Evolutionary conservation across 2,329 filamentous ascomycete species (phyloP).

Genomic region (Huntiella bhutanensis): DNA sequence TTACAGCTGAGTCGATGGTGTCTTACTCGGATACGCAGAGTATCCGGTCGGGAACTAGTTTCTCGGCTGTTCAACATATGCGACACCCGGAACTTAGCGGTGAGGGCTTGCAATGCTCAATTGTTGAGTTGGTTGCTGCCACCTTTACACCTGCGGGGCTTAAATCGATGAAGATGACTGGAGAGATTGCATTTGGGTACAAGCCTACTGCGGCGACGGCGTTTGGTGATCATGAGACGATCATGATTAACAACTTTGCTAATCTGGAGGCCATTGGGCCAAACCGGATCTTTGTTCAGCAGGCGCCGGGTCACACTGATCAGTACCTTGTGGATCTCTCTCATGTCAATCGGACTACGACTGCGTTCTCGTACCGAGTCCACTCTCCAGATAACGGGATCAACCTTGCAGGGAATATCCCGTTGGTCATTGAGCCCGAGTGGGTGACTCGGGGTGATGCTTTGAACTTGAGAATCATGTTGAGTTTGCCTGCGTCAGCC

Average conservation of each 20-base stretch:
- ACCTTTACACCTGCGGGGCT: slow-evolving; percentile 58
- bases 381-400: slow-evolving; percentile 44
- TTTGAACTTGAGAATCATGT: slow-evolving; percentile 57
- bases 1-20: slow-evolving; percentile 39
- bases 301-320: slow-evolving; percentile 44
- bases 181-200: slow-evolving; percentile 77
- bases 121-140: slow-evolving; percentile 81
- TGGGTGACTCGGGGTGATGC: slow-evolving; percentile 79
- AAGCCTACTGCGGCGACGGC: slow-evolving; percentile 34
- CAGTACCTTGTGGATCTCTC: slow-evolving; percentile 62
- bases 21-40: slow-evolving; percentile 66
- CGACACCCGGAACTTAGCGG: slow-evolving; percentile 67
- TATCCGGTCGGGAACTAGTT: slow-evolving; percentile 69
- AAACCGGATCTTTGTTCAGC: slow-evolving; percentile 74
- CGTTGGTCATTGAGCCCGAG: slow-evolving; percentile 50
- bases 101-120: slow-evolving; percentile 67
- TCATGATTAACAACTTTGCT: slow-evolving; percentile 74
- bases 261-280: slow-evolving; percentile 83
- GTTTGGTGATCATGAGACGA: slow-evolving; percentile 36
- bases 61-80: slow-evolving; percentile 47
- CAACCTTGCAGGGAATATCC: slow-evolving; percentile 37
- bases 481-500: slow-evolving; percentile 2
- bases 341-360: slow-evolving; percentile 52
- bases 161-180: slow-evolving; percentile 55
- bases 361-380: slow-evolving; percentile 85